These are phyloP conservation scores for Daldinia concentrica DNA, from an alignment of 495 filamentous ascomycete genomes.

Conservation along the genomic window DNA sequence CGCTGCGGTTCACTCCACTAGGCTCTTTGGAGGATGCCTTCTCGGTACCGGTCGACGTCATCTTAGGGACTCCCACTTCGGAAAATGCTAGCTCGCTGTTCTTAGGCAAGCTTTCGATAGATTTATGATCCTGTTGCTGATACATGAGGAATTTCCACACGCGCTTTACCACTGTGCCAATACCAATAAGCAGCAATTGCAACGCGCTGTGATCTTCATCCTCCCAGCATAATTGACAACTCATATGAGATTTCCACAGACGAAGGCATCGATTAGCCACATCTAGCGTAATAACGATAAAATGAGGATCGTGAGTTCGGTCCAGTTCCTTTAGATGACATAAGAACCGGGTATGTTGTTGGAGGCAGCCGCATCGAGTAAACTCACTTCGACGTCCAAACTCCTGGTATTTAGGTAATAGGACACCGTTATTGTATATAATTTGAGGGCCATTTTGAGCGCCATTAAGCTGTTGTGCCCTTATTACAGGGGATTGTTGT, in stretches of 20 bases:
- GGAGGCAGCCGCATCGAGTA: slow-evolving; percentile 1
- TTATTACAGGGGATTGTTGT: background rate
- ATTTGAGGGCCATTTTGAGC: background rate
- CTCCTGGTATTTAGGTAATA: background rate
- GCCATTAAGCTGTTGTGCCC: background rate
- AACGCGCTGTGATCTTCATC: background rate
- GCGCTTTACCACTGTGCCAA: background rate
- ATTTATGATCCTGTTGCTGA: background rate
- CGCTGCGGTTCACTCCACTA: background rate
- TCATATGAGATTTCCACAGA: background rate
- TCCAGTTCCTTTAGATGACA: background rate
- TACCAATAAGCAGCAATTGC: slow-evolving; percentile 1
- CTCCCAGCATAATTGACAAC: background rate
- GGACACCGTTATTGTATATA: background rate
- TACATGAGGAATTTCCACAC: background rate
- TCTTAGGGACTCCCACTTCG: background rate
- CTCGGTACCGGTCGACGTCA: background rate
- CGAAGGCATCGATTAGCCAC: background rate
- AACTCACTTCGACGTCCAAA: background rate
- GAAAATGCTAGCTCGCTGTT: background rate
- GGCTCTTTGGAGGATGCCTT: background rate
- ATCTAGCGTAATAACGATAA: background rate
- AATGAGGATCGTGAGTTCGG: background rate
- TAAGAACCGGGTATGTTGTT: slow-evolving; percentile 2
- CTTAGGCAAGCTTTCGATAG: no score